These are phyloP conservation scores for Aspergillus quadricinctus DNA, from an alignment of 2,329 filamentous ascomycete genomes.

Conservation along the genomic window DNA sequence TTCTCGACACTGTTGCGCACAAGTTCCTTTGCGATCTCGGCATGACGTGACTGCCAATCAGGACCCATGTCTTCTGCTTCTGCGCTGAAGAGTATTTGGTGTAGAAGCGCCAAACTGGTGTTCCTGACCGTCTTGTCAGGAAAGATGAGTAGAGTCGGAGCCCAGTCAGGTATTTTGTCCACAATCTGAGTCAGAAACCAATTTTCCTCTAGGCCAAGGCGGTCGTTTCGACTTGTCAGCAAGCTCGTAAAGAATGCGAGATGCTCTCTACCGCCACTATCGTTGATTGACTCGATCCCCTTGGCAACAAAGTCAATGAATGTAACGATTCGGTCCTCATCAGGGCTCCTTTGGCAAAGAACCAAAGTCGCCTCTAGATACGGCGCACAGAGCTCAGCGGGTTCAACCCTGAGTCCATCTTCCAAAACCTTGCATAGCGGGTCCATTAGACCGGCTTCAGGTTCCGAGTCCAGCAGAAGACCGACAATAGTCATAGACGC, in stretches of 20 bases:
- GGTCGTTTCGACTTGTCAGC: conserved; percentile 40
- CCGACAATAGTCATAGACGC: conserved; percentile 55
- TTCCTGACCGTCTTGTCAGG: conserved; percentile 44
- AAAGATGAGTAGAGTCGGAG: conserved; percentile 50
- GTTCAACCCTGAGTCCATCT: conserved; percentile 50
- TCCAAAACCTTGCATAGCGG: conserved; percentile 53
- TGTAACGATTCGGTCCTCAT: conserved; percentile 32
- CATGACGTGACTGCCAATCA: conserved; percentile 23
- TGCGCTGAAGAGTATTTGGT: conserved; percentile 39
- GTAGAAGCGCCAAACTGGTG: conserved; percentile 42
- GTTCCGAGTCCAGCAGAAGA: conserved; percentile 52
- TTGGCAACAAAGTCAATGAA: conserved; percentile 42
- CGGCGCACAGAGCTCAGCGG: conserved; percentile 46
- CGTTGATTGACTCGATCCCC: conserved; percentile 46
- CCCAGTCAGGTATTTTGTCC: conserved; percentile 46
- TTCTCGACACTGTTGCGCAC: conserved; percentile 29
- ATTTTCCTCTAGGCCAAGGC: conserved; percentile 27
- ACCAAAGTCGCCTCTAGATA: conserved; percentile 55
- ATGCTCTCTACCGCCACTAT: conserved; percentile 46
- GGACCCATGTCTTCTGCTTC: conserved; percentile 26
- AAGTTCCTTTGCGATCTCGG: conserved; percentile 29
- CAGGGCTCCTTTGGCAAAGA: conserved; percentile 47
- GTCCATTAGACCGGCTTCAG: conserved; percentile 44
- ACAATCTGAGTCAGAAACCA: conserved; percentile 36
- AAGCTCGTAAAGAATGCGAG: conserved; percentile 51